Evolutionary conservation across 495 filamentous ascomycete species (phyloP).

Genomic region (Oidiodendron maius): DNA sequence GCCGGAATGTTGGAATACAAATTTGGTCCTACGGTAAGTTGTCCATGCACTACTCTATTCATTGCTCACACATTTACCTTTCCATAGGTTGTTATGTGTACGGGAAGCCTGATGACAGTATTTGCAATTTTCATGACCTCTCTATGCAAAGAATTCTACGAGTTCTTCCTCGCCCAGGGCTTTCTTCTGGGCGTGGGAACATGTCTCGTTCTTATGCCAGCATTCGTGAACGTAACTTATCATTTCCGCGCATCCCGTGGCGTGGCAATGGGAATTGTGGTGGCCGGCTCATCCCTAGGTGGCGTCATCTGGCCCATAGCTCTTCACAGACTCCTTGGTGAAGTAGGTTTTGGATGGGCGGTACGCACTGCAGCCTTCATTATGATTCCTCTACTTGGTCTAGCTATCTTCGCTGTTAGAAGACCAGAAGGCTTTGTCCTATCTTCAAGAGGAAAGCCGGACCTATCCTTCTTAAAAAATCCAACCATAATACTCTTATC

Average conservation of each 20-base stretch:
- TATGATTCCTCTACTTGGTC: conserved; percentile 52
- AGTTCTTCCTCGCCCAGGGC: conserved; percentile 70
- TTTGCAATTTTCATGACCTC: conserved; percentile 66
- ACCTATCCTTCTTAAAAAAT: conserved; percentile 31
- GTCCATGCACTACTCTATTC: conserved; percentile 44
- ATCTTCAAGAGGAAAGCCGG: conserved; percentile 2
- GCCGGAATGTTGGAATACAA: conserved; percentile 49
- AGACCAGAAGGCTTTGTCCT: conserved; percentile 5
- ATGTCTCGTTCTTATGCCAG: conserved; percentile 67
- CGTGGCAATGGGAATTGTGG: conserved; percentile 62
- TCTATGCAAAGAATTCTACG: conserved; percentile 57
- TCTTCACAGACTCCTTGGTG: conserved; percentile 51
- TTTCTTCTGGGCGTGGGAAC: conserved; percentile 64
- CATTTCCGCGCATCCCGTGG: conserved; percentile 35
- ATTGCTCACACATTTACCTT: conserved; percentile 45
- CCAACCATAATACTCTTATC: conserved; percentile 40
- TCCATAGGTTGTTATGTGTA: too few relatives aligned
- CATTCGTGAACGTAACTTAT: conserved; percentile 53
- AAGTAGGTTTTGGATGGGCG: conserved; percentile 65
- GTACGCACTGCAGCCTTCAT: conserved; percentile 64
- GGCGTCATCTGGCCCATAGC: conserved; percentile 70
- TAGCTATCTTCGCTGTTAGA: conserved; percentile 47
- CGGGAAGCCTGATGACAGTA: too few relatives aligned
- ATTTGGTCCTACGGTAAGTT: conserved; percentile 60
- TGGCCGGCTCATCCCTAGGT: conserved; percentile 58